Conservation (phyloP, 352 stramenopile species). For the Saprolegnia diclina region DNA sequence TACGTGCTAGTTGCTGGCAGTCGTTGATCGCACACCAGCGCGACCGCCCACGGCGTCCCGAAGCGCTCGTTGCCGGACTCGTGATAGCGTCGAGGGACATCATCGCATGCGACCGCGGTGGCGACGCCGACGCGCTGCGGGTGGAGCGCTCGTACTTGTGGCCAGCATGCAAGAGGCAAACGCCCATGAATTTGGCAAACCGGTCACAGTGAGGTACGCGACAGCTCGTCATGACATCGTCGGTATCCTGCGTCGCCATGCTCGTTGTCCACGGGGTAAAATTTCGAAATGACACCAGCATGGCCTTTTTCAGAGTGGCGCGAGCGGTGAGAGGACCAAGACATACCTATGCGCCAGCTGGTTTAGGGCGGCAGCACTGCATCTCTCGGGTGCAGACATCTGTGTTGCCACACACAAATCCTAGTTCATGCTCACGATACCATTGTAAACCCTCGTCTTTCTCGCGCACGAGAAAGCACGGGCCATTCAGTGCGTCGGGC, state of each 20-base stretch:
- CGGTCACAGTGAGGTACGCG: not conserved
- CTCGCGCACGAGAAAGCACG: too few relatives aligned
- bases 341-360: not conserved
- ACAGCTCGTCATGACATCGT: not conserved
- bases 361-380: not conserved
- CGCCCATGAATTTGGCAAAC: conserved; percentile 7
- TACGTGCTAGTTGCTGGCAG: conserved; percentile 14
- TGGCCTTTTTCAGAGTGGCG: not conserved
- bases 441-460: too few relatives aligned
- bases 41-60: not conserved
- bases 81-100: not conserved
- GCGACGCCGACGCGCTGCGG: not conserved
- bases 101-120: not conserved
- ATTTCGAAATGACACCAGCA: not conserved
- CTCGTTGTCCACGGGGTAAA: not conserved
- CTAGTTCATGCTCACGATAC: too few relatives aligned
- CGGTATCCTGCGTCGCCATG: not conserved
- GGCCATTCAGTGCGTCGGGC: too few relatives aligned
- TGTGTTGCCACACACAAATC: too few relatives aligned
- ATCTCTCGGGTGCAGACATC: too few relatives aligned
- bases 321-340: not conserved
- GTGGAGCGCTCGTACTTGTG: not conserved
- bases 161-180: conserved; percentile 9
- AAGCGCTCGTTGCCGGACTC: conserved; percentile 1
- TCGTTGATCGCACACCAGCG: conserved; percentile 9